Conservation (phyloP, 2,329 filamentous ascomycete genomes). For the Fulvia fulva region DNA sequence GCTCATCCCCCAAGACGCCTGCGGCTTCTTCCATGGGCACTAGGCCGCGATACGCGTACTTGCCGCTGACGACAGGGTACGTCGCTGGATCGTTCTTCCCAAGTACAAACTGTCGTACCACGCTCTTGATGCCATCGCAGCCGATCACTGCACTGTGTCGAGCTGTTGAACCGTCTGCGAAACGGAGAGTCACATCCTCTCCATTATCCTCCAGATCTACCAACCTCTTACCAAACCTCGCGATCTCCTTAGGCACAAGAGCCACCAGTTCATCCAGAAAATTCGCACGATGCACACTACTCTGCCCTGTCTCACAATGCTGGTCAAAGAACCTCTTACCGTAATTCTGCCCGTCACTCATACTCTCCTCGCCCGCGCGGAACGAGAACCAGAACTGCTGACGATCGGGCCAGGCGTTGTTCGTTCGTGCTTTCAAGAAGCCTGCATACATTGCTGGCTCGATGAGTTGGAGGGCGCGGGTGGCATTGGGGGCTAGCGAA, state of each 20-base stretch:
- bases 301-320: no score
- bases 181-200: constrained; percentile 32
- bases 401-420: constrained; percentile 35
- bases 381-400: no score
- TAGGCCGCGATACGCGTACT: constrained; percentile 52
- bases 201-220: constrained; percentile 13
- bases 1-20: constrained; percentile 3
- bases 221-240: constrained; percentile 28
- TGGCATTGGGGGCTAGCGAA: constrained; percentile 52
- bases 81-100: constrained; percentile 45
- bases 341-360: no score
- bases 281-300: no score
- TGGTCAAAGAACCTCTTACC: no score
- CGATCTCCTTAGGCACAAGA: constrained; percentile 35
- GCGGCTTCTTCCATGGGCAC: constrained; percentile 41
- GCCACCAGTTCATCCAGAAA: constrained; percentile 40
- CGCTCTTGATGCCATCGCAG: constrained; percentile 61
- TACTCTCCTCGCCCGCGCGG: no score
- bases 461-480: constrained; percentile 50
- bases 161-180: constrained; percentile 45
- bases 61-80: constrained; percentile 50
- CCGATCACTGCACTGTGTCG: constrained; percentile 51
- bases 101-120: constrained; percentile 50
- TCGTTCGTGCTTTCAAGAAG: constrained; percentile 41
- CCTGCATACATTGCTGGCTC: constrained; percentile 42